Base-by-base conservation (phyloP, 495 filamentous ascomycete genomes). In the Penicillium simplicissimum region DNA sequence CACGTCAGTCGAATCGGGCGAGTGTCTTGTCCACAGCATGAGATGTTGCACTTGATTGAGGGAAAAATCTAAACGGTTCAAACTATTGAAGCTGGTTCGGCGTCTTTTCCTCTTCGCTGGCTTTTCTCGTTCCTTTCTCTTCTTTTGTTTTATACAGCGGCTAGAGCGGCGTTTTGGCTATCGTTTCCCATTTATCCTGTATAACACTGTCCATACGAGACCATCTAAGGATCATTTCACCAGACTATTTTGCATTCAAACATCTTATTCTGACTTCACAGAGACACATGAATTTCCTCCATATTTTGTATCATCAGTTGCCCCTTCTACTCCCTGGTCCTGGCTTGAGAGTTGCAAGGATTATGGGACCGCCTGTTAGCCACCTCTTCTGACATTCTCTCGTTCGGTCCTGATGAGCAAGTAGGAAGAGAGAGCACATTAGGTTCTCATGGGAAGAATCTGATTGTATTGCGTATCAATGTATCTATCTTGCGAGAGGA, bases 191-290 rank as follows among this genome's bases (percentile, higher is more conserved):
- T 66, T 21, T 69, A 45, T 23, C 42, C 8, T 71, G 69, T 71
- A 71, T 57, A 71, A 71, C 67, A 66, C 53, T 56, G 57, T 58
- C 37, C 59, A 69, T 61, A 67, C 38, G 52, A 55, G 49, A 57
- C 28, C 58, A 49, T 59, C 28, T 52, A 59, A 37, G 59, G 43
- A 54, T 59, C 6, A 51, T 42, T 43, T 55, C 49, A 48, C 21
- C 17, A 36, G n/a, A 31, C 40, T 19, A 42, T 43, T 52, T 35
- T 52, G 13, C 35, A 36, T 36, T 19, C 31, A 53, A 23, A 11
- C 2, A 9, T 19, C 42, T 9, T 8, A 40, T 40, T n/a, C 15
- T 14, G 15, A 15, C 36, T 17, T 1, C 21, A 0, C 17, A 21
- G 5, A 11, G 42, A 45, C 17, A 23, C 23, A 8, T 45, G 8